Evolutionary conservation across 257 asterid species (phyloP), one percentile per base, ranked within the genome.

Genomic region (Ajuga chamaepitys): DNA sequence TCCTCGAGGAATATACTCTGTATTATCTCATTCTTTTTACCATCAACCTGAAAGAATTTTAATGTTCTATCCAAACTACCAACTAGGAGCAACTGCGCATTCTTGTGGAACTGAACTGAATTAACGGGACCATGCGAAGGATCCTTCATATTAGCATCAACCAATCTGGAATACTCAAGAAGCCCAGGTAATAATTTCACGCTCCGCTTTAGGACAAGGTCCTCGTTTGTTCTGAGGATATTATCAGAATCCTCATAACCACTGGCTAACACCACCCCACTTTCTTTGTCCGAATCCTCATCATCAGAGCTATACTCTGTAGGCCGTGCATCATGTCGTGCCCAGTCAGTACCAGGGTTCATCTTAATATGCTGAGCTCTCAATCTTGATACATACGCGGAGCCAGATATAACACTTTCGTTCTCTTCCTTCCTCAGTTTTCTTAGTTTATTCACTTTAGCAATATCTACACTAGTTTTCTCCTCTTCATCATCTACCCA

Each of bases 401-500:
- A 71, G 17, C 96, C 96, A 52, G 96, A 77, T 16, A 94, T 78
- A 1, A 86, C 77, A 26, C 70, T 78, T 77, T 94, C 97, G 3
- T 75, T 86, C 74, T 84, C 96, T 76, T 71, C 85, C 73, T 85
- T 94, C 81, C 95, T 82, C 65, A 94, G 77, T 74, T 88, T 94
- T 64, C 95, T 71, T 78, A 88, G 68, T 70, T 79, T 86, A 83
- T 86, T 84, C 46, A 84, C 93, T 60, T 82, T 79, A 16, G 99
- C 93, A 66, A 94, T 83, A 16, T 90, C 80, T 14, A 94, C 66
- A 26, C 41, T 75, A 14, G 80, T 76, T 46, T 76, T 85, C 78
- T 86, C 87, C 82, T 88, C 96, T 77, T 94, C 99, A 35, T 88
- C 95, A 59, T 94, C 97, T 1, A 85, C 61, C 99, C 96, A 94